Base-by-base conservation (phyloP, 495 filamentous ascomycete genomes). In the Chaetomium tenue region DNA sequence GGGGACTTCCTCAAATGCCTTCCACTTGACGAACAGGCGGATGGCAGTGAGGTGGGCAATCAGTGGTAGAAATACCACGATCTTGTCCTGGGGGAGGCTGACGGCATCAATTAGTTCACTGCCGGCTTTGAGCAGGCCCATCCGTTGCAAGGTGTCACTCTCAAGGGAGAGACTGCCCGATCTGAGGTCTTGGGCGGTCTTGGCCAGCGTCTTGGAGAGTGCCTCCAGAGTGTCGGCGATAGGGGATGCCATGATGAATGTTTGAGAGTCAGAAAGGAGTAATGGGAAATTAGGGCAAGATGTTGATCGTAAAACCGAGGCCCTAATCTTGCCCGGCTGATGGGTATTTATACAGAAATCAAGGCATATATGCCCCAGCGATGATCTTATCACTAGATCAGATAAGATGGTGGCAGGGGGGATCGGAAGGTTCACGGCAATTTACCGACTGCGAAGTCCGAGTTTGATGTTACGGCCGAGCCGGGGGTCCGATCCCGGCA, bases 11-110 rank as follows among this genome's bases (percentile, higher is more conserved):
- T 72, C 68, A 46, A 75, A 77, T 18, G 69, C 66, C 42, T 67
- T 67, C 72, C 73, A 77, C 52, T 74, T 60, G 56, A 71, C 67
- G 51, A 71, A 77, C 25, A 73, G 68, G 26, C 68, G 65, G 20
- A 68, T 57, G 20, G 60, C 63, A 1, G 63, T 52, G 30, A 68
- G 33, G 58, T 72, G 67, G 37, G 58, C 55, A 7, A 58, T 6
- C 2, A 7, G 37, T 4, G 39, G 33, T 12, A 72, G 16, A 46
- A 20, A 33, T 4, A 61, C 18, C 28, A 61, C 20, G 23, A 68
- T 23, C 8, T 44, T 20, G 20, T 68, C 65, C 2, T 26, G 11
- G 42, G 68, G 63, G 26, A 30, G 37, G 46, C 25, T 60, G 30
- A 64, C 18, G 23, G 37, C n/a, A 15, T 57, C 20, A 15, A 63